phyloP scores from a whole-genome alignment of 805 yeast genomes.

The Blastobotrys mokoenaii region DNA sequence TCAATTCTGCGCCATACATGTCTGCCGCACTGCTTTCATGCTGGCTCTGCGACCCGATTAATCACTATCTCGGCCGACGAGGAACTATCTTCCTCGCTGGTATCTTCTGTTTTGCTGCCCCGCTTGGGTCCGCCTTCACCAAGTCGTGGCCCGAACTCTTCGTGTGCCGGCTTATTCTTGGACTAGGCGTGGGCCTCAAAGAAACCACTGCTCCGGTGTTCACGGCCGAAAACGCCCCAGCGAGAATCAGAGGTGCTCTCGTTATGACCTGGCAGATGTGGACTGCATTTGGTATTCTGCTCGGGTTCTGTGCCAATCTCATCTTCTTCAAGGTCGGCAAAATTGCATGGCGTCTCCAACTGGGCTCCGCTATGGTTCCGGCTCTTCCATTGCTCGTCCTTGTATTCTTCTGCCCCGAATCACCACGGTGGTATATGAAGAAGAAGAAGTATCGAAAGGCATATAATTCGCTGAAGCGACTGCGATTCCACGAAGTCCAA shows the following conservation, averaged over 20 bases:
- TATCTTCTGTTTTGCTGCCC: constrained; percentile 43
- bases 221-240: constrained; percentile 53
- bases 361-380: constrained; percentile 53
- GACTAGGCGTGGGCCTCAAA: constrained; percentile 56
- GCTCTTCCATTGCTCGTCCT: constrained; percentile 42
- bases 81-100: constrained; percentile 52
- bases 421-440: constrained; percentile 60
- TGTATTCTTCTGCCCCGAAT: constrained; percentile 53
- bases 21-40: constrained; percentile 46
- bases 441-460: constrained; percentile 42
- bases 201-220: constrained; percentile 61
- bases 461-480: constrained; percentile 36
- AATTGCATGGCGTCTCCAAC: constrained; percentile 51
- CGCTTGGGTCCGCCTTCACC: constrained; percentile 47
- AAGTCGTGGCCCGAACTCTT: constrained; percentile 52
- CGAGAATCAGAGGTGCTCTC: constrained; percentile 49
- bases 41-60: constrained; percentile 46
- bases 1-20: constrained; percentile 59
- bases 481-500: constrained; percentile 39
- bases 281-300: constrained; percentile 62
- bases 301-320: constrained; percentile 51
- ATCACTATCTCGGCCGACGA: constrained; percentile 45
- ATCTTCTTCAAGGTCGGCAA: constrained; percentile 38
- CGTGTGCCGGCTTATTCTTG: constrained; percentile 48
- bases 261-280: constrained; percentile 66